Percentiles rank a stretch among this genome's conserved stretches.
Conservation (phyloP, 495 filamentous ascomycete genomes). For the Penicillium canescens region DNA sequence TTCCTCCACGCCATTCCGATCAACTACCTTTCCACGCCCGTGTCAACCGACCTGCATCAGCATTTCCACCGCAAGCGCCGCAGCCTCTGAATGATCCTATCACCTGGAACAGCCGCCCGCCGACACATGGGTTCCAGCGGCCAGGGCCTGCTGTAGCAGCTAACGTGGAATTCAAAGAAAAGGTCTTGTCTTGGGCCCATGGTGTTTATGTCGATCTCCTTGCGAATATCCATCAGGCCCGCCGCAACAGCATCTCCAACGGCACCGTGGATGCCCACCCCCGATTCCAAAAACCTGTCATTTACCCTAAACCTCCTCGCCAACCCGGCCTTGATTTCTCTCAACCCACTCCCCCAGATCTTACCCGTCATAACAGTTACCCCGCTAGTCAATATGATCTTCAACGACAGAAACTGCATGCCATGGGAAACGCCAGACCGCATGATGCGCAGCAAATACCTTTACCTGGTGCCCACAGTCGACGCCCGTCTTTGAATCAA, state of each 20-base stretch:
- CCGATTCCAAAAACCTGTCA: conserved; percentile 51
- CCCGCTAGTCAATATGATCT: conserved; percentile 40
- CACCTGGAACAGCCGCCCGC: conserved; percentile 28
- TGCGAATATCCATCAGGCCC: conserved; percentile 66
- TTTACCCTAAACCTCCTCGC: conserved; percentile 65
- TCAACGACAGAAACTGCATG: conserved; percentile 22
- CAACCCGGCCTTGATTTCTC: conserved; percentile 49
- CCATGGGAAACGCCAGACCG: conserved; percentile 9
- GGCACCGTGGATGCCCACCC: conserved; percentile 33
- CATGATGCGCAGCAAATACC: conserved; percentile 14
- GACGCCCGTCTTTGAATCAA: conserved; percentile 31
- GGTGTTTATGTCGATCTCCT: conserved; percentile 85
- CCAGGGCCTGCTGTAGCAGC: conserved; percentile 22
- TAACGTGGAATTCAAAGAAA: conserved; percentile 74
- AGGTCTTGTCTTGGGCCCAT: conserved; percentile 81
- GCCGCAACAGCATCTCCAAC: conserved; percentile 42
- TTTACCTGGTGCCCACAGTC: conserved; percentile 17
- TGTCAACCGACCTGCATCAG: conserved; percentile 16
- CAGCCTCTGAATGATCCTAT: conserved; percentile 15
- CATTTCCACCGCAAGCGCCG: conserved; percentile 3
- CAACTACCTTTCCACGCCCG: conserved; percentile 42
- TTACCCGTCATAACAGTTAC: conserved; percentile 45
- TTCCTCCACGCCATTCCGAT: conserved; percentile 45
- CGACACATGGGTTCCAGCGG: conserved; percentile 23
- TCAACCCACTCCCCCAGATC: conserved; percentile 22